These are phyloP conservation scores for Fusarium succisae DNA, from an alignment of 2,329 filamentous ascomycete species.

Conservation along the genomic window DNA sequence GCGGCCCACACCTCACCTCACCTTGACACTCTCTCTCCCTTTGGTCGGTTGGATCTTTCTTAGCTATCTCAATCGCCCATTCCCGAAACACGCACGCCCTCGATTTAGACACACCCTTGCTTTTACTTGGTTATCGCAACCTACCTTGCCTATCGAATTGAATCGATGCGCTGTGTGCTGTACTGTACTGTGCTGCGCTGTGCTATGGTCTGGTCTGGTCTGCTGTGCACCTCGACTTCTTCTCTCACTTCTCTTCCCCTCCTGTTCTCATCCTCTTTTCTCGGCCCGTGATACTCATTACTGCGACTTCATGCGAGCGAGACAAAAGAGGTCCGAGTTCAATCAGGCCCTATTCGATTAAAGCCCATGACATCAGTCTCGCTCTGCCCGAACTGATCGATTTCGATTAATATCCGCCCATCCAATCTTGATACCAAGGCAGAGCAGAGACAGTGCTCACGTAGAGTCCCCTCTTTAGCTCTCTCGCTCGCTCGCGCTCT, in stretches of 20 bases:
- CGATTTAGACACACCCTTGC: constrained; percentile 8
- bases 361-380: constrained; percentile 24
- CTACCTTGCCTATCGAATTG: background rate
- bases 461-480: constrained; percentile 13
- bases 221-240: background rate
- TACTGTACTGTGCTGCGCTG: background rate
- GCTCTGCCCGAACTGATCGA: constrained; percentile 17
- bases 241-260: constrained; percentile 2
- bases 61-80: constrained; percentile 22
- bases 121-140: constrained; percentile 14
- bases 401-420: constrained; percentile 8
- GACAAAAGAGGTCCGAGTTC: background rate
- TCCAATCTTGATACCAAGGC: constrained; percentile 18
- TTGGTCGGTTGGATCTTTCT: constrained; percentile 26
- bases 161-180: background rate
- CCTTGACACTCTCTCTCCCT: constrained; percentile 22
- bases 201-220: background rate
- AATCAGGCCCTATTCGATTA: background rate
- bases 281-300: background rate
- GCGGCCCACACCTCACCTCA: constrained; percentile 22
- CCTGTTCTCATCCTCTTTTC: background rate
- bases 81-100: constrained; percentile 32
- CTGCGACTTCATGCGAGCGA: background rate
- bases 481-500: background rate
- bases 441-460: constrained; percentile 24